phyloP scores from a whole-genome alignment of 2,329 filamentous ascomycete species.

The Massarina eburnea region DNA sequence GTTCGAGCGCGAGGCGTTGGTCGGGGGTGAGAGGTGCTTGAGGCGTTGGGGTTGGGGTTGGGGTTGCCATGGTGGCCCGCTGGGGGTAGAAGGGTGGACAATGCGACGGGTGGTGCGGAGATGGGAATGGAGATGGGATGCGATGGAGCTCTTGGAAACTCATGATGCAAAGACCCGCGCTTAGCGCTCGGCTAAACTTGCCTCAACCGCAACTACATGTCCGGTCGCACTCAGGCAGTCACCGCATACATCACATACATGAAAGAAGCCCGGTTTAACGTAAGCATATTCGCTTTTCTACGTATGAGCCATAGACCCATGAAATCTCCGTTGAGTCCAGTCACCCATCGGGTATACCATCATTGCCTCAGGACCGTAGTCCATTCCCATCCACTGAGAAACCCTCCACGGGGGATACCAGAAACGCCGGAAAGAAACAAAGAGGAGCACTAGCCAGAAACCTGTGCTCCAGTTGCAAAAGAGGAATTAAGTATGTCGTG shows the following conservation, averaged over 20 bases:
- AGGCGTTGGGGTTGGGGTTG: slow-evolving; percentile 11
- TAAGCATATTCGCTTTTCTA: too few relatives aligned
- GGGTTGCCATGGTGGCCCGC: neutral
- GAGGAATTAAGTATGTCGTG: neutral
- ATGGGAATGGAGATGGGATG: slow-evolving; percentile 1
- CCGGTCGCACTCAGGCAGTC: too few relatives aligned
- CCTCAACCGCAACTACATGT: slow-evolving; percentile 1
- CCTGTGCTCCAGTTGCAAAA: neutral
- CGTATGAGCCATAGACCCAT: neutral
- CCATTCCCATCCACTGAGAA: too few relatives aligned
- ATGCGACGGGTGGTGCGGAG: slow-evolving; percentile 5
- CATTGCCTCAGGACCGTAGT: too few relatives aligned
- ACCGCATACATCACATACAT: neutral
- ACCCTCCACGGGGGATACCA: neutral
- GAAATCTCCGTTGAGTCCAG: too few relatives aligned
- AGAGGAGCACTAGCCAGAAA: neutral
- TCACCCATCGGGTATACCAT: too few relatives aligned
- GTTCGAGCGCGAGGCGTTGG: slow-evolving; percentile 36
- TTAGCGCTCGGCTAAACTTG: slow-evolving; percentile 29
- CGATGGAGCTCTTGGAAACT: slow-evolving; percentile 20
- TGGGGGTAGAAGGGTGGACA: neutral
- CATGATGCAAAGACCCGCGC: slow-evolving; percentile 26
- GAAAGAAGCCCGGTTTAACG: neutral
- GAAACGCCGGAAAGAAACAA: neutral
- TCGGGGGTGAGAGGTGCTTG: slow-evolving; percentile 34